A percentile compares a stretch with the other conserved stretches of the same genome.
Conservation (phyloP, 2,329 filamentous ascomycete genomes). For the Lizonia empirigonia region DNA sequence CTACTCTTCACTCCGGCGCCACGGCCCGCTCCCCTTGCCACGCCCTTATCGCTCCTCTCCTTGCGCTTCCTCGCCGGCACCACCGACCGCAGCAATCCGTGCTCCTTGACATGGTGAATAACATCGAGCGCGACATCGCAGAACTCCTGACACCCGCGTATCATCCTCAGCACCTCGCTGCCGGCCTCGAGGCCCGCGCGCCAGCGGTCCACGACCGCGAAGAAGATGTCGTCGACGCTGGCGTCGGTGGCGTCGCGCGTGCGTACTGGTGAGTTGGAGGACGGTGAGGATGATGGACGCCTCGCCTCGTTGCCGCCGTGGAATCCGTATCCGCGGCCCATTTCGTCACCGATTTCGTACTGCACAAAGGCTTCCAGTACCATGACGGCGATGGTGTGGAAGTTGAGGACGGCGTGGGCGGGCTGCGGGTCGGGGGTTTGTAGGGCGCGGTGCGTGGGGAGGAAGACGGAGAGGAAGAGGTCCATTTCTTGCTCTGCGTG, state of each 20-base stretch:
- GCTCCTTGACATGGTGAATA: conserved; percentile 37
- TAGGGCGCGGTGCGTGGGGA: conserved; percentile 32
- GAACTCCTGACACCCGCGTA: conserved; percentile 43
- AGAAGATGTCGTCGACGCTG: conserved; percentile 41
- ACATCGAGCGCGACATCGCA: conserved; percentile 40
- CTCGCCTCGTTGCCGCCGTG: background rate
- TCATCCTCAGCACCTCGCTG: conserved; percentile 22
- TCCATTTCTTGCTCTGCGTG: conserved; percentile 31
- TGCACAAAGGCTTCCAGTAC: conserved; percentile 36
- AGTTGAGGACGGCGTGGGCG: conserved; percentile 36
- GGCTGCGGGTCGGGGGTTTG: conserved; percentile 27
- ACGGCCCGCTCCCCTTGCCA: conserved; percentile 17
- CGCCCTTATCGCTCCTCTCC: conserved; percentile 26
- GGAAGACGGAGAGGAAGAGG: conserved; percentile 37
- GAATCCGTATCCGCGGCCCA: conserved; percentile 16
- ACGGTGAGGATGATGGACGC: background rate
- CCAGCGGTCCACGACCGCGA: conserved; percentile 40
- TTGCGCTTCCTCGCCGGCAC: conserved; percentile 15
- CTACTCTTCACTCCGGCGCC: background rate
- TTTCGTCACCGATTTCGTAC: conserved; percentile 36
- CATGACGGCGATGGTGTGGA: conserved; percentile 42
- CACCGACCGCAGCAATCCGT: conserved; percentile 25
- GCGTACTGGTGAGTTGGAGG: background rate
- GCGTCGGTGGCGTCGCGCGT: conserved; percentile 19
- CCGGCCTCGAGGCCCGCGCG: conserved; percentile 27